Evolutionary conservation across 805 yeast genomes (phyloP).

Genomic region (Starmerella scarabaei): DNA sequence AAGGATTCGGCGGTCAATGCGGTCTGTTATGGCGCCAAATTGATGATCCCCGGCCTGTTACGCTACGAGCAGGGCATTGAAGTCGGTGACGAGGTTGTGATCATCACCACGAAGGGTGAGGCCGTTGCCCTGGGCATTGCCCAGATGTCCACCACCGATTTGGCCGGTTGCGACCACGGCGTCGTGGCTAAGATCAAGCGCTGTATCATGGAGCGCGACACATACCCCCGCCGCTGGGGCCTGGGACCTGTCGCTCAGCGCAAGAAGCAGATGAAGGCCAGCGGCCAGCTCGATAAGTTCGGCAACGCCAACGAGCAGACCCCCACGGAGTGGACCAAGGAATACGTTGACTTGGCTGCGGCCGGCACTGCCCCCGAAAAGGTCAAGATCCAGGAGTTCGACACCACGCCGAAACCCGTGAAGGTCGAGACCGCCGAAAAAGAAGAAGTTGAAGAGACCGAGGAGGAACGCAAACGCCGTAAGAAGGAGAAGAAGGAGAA

Average conservation of each 20-base stretch:
- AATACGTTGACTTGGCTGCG: conserved; percentile 55
- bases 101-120: conserved; percentile 98
- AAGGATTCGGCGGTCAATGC: conserved; percentile 93
- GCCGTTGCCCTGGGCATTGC: conserved; percentile 98
- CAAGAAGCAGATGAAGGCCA: conserved; percentile 96
- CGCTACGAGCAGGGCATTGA: conserved; percentile 97
- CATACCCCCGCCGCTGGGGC: conserved; percentile 99
- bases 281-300: conserved; percentile 90
- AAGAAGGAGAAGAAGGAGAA: conserved; percentile 51
- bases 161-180: conserved; percentile 95
- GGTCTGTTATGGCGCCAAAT: conserved; percentile 96
- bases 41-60: conserved; percentile 96
- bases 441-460: conserved; percentile 22
- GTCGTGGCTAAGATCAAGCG: conserved; percentile 97
- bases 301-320: conserved; percentile 91
- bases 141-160: conserved; percentile 96
- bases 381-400: conserved; percentile 36
- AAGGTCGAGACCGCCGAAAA: conserved; percentile 28
- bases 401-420: conserved; percentile 23
- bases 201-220: conserved; percentile 98
- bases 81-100: conserved; percentile 91
- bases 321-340: conserved; percentile 81
- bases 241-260: conserved; percentile 96
- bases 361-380: conserved; percentile 35
- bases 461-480: conserved; percentile 36